phyloP scores from a whole-genome alignment of 163 green algal genomes.

The Scenedesmus sp. region DNA sequence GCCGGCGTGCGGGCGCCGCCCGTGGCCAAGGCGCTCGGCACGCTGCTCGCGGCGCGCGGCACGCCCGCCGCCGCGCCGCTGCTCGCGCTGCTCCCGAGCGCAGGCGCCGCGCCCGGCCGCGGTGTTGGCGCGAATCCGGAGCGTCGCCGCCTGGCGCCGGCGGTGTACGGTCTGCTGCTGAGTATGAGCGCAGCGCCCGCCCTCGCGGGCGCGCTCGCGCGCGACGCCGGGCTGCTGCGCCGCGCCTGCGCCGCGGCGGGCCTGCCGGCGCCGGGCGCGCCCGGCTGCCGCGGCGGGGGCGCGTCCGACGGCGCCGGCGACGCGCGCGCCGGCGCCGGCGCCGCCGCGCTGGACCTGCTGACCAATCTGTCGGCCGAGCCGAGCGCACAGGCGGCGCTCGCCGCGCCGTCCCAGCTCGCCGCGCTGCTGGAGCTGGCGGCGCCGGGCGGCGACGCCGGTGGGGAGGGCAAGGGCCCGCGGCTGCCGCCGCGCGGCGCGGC shows the following conservation, averaged over 20 bases:
- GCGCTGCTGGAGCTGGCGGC: conserved; percentile 19
- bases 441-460: conserved; percentile 5
- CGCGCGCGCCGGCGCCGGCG: not conserved
- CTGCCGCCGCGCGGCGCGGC: not conserved
- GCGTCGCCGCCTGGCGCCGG: not conserved
- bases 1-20: conserved; percentile 57
- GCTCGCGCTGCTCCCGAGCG: too few species aligned
- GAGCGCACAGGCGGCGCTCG: conserved; percentile 45
- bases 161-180: conserved; percentile 4
- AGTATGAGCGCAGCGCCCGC: not conserved
- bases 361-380: conserved; percentile 60
- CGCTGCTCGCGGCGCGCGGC: too few species aligned
- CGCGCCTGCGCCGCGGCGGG: not conserved
- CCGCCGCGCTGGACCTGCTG: conserved; percentile 28
- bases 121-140: conserved; percentile 12
- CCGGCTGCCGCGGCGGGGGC: not conserved
- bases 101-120: not conserved
- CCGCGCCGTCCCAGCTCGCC: not conserved
- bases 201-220: conserved; percentile 5
- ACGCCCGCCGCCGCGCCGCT: too few species aligned
- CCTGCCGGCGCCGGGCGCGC: not conserved
- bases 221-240: not conserved
- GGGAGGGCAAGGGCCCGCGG: not conserved
- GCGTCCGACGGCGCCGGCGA: not conserved
- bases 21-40: not conserved